A percentile compares a stretch with the other conserved stretches of the same genome.
These are phyloP conservation scores for Pythium apleroticum DNA, from an alignment of 352 stramenopile species.

Conservation along the genomic window DNA sequence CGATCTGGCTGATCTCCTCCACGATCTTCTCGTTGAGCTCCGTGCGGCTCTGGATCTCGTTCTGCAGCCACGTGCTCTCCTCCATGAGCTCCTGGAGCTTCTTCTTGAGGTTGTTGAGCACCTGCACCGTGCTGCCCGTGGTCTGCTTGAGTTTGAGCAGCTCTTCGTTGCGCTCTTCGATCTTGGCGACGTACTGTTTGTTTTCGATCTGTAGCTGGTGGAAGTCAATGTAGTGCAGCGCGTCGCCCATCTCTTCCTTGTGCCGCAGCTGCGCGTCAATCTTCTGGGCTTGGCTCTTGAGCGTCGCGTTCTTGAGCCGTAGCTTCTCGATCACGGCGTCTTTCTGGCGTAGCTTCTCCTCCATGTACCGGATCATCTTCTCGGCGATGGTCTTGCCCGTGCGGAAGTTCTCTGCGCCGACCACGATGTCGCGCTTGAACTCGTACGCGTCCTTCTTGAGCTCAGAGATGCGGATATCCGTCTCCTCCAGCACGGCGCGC, in stretches of 20 bases:
- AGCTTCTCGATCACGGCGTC: slow-evolving; percentile 93
- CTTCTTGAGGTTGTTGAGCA: slow-evolving; percentile 91
- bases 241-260: slow-evolving; percentile 95
- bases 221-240: slow-evolving; percentile 96
- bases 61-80: slow-evolving; percentile 77
- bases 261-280: slow-evolving; percentile 89
- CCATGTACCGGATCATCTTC: slow-evolving; percentile 95
- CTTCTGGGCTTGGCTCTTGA: slow-evolving; percentile 93
- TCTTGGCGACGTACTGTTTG: slow-evolving; percentile 95
- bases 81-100: slow-evolving; percentile 84
- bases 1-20: slow-evolving; percentile 79
- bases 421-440: slow-evolving; percentile 95
- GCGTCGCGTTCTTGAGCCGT: slow-evolving; percentile 91
- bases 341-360: slow-evolving; percentile 92
- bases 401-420: slow-evolving; percentile 92
- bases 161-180: slow-evolving; percentile 94
- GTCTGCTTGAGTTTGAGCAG: slow-evolving; percentile 91
- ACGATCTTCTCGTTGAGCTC: slow-evolving; percentile 89
- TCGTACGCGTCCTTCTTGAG: slow-evolving; percentile 96
- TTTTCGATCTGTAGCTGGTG: slow-evolving; percentile 97
- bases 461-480: slow-evolving; percentile 92
- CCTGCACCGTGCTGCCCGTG: slow-evolving; percentile 87
- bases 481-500: slow-evolving; percentile 91
- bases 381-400: slow-evolving; percentile 93
- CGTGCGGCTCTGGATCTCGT: slow-evolving; percentile 77